phyloP scores from a whole-genome alignment of 2,329 filamentous ascomycete species.

The Sclerotinia borealis region DNA sequence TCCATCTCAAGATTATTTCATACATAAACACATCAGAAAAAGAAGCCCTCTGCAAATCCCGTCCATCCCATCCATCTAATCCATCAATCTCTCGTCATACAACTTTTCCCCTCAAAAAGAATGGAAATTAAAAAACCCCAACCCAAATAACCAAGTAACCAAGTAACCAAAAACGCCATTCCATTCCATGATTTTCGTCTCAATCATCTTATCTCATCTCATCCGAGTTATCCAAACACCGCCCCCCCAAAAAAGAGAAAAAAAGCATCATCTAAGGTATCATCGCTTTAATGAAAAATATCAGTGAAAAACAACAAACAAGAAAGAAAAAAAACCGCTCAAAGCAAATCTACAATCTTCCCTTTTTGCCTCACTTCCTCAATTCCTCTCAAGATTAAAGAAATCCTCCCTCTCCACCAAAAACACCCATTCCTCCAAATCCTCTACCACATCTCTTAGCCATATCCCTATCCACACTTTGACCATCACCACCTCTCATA shows the following conservation, averaged over 20 bases:
- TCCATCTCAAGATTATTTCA: too few relatives aligned
- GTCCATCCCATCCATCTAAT: too few relatives aligned
- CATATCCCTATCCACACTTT: not conserved
- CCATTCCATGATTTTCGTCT: constrained; percentile 2
- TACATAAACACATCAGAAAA: too few relatives aligned
- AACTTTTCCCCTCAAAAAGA: too few relatives aligned
- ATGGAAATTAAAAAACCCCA: not conserved
- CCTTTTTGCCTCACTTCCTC: not conserved
- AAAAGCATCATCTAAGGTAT: not conserved
- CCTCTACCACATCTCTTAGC: not conserved
- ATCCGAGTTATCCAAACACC: not conserved
- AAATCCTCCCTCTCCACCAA: constrained; percentile 2
- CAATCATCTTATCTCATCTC: not conserved
- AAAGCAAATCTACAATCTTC: not conserved
- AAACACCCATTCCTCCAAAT: not conserved
- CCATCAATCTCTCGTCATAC: too few relatives aligned
- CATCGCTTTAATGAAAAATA: not conserved
- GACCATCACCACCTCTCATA: not conserved
- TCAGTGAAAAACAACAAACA: too few relatives aligned
- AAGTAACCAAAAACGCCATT: constrained; percentile 3
- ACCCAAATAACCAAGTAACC: too few relatives aligned
- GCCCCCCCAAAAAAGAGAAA: not conserved
- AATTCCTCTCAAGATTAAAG: not conserved
- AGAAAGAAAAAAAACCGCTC: not conserved
- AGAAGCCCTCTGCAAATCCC: too few relatives aligned